These are phyloP conservation scores for Pseudodiploospora longispora DNA, from an alignment of 2,329 filamentous ascomycete genomes.

Conservation along the genomic window DNA sequence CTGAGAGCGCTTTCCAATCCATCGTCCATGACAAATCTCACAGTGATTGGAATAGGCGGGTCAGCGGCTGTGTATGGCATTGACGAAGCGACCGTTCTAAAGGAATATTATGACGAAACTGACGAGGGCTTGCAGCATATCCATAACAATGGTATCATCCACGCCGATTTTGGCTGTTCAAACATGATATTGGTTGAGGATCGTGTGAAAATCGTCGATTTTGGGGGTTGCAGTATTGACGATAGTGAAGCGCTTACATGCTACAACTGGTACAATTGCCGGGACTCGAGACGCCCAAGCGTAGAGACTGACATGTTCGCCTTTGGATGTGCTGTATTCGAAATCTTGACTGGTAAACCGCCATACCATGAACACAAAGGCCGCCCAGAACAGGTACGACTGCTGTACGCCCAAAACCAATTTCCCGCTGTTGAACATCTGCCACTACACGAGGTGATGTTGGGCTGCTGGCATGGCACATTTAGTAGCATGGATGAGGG, in stretches of 20 bases:
- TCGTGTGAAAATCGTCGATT: constrained; percentile 6
- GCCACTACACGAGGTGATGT: constrained; percentile 5
- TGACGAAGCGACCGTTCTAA: constrained; percentile 5
- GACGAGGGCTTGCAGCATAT: constrained; percentile 5
- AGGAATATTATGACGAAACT: constrained; percentile 5
- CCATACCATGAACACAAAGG: constrained; percentile 2
- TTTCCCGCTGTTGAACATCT: constrained; percentile 3
- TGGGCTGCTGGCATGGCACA: constrained; percentile 7
- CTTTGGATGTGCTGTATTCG: constrained; percentile 3
- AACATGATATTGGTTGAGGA: constrained; percentile 5
- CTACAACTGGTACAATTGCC: constrained; percentile 6
- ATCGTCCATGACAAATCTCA: constrained; percentile 1
- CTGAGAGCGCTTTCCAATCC: background rate
- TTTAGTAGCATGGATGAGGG: constrained; percentile 3
- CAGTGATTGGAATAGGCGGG: constrained; percentile 1
- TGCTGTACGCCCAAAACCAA: background rate
- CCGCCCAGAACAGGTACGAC: background rate
- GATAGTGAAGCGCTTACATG: constrained; percentile 4
- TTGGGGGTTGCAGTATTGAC: constrained; percentile 6
- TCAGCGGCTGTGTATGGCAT: constrained; percentile 7
- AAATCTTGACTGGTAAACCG: constrained; percentile 2
- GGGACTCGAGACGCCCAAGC: background rate
- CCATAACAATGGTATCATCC: constrained; percentile 4
- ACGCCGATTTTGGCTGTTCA: constrained; percentile 6
- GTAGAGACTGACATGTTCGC: constrained; percentile 3